Conservation (phyloP, 768 basidiomycete genomes). For the Dioszegia hungarica region DNA sequence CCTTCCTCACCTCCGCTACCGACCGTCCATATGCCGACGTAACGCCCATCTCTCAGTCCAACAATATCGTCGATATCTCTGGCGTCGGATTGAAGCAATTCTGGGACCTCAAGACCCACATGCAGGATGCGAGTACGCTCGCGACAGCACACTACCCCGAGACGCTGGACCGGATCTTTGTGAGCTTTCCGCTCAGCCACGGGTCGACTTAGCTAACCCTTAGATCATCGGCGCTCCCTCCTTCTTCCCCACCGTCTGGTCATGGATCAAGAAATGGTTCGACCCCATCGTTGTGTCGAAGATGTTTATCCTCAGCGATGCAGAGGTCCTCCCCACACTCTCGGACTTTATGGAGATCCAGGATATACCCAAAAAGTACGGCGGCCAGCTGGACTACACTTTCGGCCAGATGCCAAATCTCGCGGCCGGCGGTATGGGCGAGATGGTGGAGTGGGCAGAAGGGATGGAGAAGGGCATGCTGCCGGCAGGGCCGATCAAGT, state of each 20-base stretch:
- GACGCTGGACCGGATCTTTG: constrained; percentile 22
- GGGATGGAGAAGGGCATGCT: not conserved
- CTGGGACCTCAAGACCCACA: constrained; percentile 18
- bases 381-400: constrained; percentile 67
- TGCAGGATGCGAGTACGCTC: constrained; percentile 19
- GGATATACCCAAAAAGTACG: constrained; percentile 66
- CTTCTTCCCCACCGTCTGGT: constrained; percentile 79
- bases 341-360: constrained; percentile 54
- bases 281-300: constrained; percentile 73
- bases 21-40: constrained; percentile 9
- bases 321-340: constrained; percentile 48
- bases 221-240: constrained; percentile 69
- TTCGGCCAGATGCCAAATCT: constrained; percentile 65
- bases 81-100: constrained; percentile 18
- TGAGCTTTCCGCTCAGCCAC: not conserved
- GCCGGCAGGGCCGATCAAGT: constrained; percentile 10
- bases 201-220: not conserved
- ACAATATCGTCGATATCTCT: constrained; percentile 21
- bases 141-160: constrained; percentile 23
- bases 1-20: constrained; percentile 11
- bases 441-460: constrained; percentile 5
- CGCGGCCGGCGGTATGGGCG: constrained; percentile 49
- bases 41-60: constrained; percentile 16
- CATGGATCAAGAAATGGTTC: constrained; percentile 73
- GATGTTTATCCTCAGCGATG: constrained; percentile 59